A percentile compares a stretch with the other conserved stretches of the same genome.
Evolutionary conservation across 192 early-diverging fungal genomes (phyloP).

Genomic region (Coemansia sp.): DNA sequence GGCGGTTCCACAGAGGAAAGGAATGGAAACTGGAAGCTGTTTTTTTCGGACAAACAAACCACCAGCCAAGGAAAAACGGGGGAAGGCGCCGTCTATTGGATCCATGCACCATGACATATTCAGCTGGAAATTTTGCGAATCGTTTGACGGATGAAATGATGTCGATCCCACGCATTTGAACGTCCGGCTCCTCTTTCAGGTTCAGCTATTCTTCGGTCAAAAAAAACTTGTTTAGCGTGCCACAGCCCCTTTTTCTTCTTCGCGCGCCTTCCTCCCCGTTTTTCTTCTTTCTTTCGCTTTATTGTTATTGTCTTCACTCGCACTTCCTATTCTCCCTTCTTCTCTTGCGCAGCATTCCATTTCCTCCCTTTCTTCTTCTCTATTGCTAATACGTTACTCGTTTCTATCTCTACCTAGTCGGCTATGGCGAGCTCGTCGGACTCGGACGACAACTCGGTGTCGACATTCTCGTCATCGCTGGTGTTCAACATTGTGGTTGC

Average conservation of each 20-base stretch:
- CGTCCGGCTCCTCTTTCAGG: no score
- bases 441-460: conserved; percentile 46
- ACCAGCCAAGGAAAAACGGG: neutral
- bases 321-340: neutral
- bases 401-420: neutral
- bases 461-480: conserved; percentile 68
- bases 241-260: no score
- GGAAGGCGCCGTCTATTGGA: neutral
- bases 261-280: neutral
- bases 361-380: no score
- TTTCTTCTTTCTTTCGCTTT: neutral
- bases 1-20: no score
- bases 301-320: neutral
- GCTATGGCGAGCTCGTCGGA: neutral
- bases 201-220: no score
- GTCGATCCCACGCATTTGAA: conserved; percentile 13
- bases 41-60: neutral
- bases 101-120: no score
- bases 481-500: conserved; percentile 65
- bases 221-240: no score
- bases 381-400: neutral
- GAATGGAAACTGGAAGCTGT: no score
- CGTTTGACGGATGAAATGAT: no score
- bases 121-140: no score
- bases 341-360: neutral